Evolutionary conservation across 2,329 filamentous ascomycete genomes (phyloP), one percentile per base, ranked within the genome.

Genomic region (Pleurostoma richardsiae): DNA sequence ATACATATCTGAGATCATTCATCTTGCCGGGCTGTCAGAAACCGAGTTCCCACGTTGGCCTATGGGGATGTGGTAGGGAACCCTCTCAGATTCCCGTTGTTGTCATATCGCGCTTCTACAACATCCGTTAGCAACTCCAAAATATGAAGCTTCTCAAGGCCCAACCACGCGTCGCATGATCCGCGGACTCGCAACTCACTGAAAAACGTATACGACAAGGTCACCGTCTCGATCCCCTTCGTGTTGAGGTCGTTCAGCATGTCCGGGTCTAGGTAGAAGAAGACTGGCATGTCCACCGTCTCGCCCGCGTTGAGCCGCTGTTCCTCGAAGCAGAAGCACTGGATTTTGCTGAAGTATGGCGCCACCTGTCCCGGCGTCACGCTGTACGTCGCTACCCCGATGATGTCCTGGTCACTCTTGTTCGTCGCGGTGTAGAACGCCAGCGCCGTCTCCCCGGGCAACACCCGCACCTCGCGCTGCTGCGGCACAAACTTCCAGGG

Each of bases 271-370:
- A 99, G 87, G 68, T 97, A 99, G 71, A 99, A 99, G 69, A 99
- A 99, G 1, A 99, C 95, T 0, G 94, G 95, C 95, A 99, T 99
- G 66, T 99, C 94, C 45, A 99, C 94, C 40, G 90, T 94, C 76
- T 99, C 95, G 40, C 92, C 91, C 5, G 91, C 91, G 63, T 94
- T 92, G 54, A 99, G 69, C 51, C 95, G 79, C 76, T 99, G 94
- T 69, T 90, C 92, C 72, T 99, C 94, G 60, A 99, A 99, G 68
- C 94, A 99, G 69, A 99, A 99, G 63, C 94, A 99, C 69, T 99
- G 94, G 41, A 99, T 99, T 79, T 99, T 99, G 80, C 88, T 95
- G 64, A 99, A 99, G 67, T 99, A 99, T 1, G 90, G 91, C 40
- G 94, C 92, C 40, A 95, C 91, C 70, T 99, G 94, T 4, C 83